Conservation (phyloP, 1,284 basidiomycete genomes). For the Pterulicium gracile region DNA sequence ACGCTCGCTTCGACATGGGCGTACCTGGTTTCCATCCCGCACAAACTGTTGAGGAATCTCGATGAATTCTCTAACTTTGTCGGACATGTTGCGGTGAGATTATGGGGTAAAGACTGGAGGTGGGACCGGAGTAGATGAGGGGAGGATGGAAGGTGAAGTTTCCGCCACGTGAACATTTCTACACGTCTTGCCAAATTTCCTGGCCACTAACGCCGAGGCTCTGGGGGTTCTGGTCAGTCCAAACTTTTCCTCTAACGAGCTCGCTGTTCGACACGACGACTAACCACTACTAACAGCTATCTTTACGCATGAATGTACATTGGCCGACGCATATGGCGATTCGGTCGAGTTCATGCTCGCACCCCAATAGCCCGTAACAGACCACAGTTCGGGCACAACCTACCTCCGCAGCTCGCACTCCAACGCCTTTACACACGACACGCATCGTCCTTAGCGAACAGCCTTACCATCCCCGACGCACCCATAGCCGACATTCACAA, state of each 20-base stretch:
- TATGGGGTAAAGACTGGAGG: constrained; percentile 13
- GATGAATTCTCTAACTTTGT: constrained; percentile 83
- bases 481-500: constrained; percentile 14
- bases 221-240: background rate
- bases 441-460: background rate
- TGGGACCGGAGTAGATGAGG: constrained; percentile 8
- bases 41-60: constrained; percentile 90
- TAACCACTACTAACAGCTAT: too few species aligned
- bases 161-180: background rate
- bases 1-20: constrained; percentile 18
- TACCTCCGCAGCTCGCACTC: background rate
- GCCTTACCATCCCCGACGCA: constrained; percentile 8
- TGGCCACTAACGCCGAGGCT: background rate
- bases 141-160: constrained; percentile 7
- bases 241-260: background rate
- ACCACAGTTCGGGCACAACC: background rate
- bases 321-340: constrained; percentile 1
- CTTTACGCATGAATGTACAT: constrained; percentile 1
- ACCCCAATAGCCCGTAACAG: background rate
- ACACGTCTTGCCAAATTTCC: background rate
- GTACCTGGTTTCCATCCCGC: constrained; percentile 86
- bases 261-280: background rate
- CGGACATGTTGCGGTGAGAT: constrained; percentile 54
- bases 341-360: background rate
- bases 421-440: background rate